Base-by-base conservation (phyloP, 1,284 basidiomycete species). In the Fomitopsis schrenkii region DNA sequence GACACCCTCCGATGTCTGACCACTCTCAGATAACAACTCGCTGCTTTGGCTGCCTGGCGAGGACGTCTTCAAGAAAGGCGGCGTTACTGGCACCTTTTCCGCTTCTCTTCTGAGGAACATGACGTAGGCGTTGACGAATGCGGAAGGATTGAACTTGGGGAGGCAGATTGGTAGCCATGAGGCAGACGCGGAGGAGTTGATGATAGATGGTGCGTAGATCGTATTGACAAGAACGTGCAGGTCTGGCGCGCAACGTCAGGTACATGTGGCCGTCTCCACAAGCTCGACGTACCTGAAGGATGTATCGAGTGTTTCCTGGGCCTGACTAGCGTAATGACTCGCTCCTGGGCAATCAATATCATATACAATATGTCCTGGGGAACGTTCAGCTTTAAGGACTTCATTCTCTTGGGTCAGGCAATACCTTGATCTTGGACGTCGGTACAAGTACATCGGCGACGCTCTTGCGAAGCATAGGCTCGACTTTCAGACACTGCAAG, bases 131-230 rank as follows among this genome's bases (percentile, higher is more conserved):
- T 99, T 95, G 19, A 97, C 88, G 74, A 98, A 98, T 0, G 91
- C 93, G 1, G 88, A 79, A 0, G 94, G 81, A 67, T 98, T 96
- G 79, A 94, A 98, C 71, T 95, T 95, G 0, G 97, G 97, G 10
- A 99, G 83, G 72, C 97, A 99, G 55, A 99, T 84, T 0, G 97
- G 97, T 2, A 98, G 82, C 94, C 95, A 99, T 5, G 91, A 91
- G 22, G 95, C 89, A 6, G 91, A 81, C 1, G 89, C 94, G 4
- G 88, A 81, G 63, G 88, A 81, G 76, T 89, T 83, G 71, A 82
- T 77, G 69, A 93, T 81, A 64, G 87, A 85, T 45, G 90, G 80
- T 57, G 85, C 75, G 75, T 93, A 76, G 63, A 91, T 80, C 63
- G 89, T 94, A 71, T 95, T 96, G 60, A 96, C 80, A 33, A 96